Percentiles rank a stretch among this genome's conserved stretches.
These are phyloP conservation scores for Afroboletus lepidellus DNA, from an alignment of 1,284 basidiomycete species.

Conservation along the genomic window DNA sequence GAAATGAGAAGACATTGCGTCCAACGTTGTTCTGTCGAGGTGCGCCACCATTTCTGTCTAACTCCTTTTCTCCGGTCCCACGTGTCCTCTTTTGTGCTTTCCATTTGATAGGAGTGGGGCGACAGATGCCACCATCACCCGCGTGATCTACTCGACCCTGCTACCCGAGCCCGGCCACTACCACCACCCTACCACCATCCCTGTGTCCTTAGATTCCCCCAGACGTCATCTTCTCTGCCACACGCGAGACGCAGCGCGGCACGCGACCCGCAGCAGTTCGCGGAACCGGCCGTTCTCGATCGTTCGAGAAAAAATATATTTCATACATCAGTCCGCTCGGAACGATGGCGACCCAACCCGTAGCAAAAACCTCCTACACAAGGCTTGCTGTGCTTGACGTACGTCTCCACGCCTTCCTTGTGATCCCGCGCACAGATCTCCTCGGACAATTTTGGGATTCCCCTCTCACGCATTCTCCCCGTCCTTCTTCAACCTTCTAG, in stretches of 20 bases:
- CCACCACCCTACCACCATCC: not conserved
- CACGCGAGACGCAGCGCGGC: constrained; percentile 12
- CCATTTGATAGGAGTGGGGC: constrained; percentile 31
- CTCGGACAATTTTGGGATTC: constrained; percentile 18
- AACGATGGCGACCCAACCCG: not conserved
- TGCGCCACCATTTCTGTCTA: constrained; percentile 10
- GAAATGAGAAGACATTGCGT: not conserved
- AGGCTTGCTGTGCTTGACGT: constrained; percentile 18
- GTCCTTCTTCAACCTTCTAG: not conserved
- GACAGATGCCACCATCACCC: constrained; percentile 11
- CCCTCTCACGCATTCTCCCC: constrained; percentile 9
- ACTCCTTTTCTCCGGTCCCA: constrained; percentile 18
- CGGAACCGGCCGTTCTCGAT: constrained; percentile 22
- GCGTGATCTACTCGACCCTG: constrained; percentile 3
- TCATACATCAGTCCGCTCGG: constrained; percentile 10
- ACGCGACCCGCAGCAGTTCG: constrained; percentile 16
- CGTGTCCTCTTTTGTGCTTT: constrained; percentile 17
- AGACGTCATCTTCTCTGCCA: constrained; percentile 13
- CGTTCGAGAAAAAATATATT: not conserved
- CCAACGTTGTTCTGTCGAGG: constrained; percentile 24
- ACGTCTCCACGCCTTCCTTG: constrained; percentile 1
- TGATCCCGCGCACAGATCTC: constrained; percentile 18
- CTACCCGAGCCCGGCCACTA: not conserved
- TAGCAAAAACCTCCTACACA: not conserved
- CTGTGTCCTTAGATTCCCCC: not conserved